Base-by-base conservation (phyloP, 768 basidiomycete species). In the Suillus alpinus region DNA sequence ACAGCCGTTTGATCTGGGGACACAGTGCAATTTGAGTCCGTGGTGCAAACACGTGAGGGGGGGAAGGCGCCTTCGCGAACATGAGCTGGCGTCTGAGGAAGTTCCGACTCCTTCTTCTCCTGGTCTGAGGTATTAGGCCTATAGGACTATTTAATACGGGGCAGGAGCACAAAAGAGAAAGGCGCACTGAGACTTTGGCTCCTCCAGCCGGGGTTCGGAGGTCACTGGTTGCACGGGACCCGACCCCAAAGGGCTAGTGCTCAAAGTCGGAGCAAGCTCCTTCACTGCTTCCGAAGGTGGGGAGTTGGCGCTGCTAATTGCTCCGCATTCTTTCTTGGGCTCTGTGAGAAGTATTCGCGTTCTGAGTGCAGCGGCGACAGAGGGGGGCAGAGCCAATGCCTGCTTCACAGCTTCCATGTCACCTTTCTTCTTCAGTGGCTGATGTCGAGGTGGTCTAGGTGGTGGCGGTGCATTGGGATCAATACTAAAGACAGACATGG, bases 11-110 rank as follows among this genome's bases (percentile, higher is more conserved):
- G 69, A 52, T 63, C 62, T 46, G 58, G 66, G 29, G 66, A 67
- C 57, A 65, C 60, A n/a, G 44, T 6, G 20, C 44, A 34, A 14
- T 57, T 44, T 37, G 69, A 68, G 46, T 70, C 69, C 23, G 67
- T 62, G 55, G 67, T 66, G 69, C 62, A 68, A 65, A 71, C 56
- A 57, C 73, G 70, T 44, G 79, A 83, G 0, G 83, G 83, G 55
- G 84, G 76, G 67, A 87, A 88, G 6, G 89, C 90, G 58, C 86
- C 88, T 77, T 92, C 89, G 44, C 89, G 75, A 36, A 71, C 62
- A 59, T 80, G 80, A 51, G 68, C 63, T 50, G 70, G 56, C n/a
- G 16, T 55, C 37, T 39, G 23, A 16, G 53, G 53, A 55, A 29
- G 53, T 55, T 55, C 53, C 0, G 37, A 16, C 9, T 55, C 37